phyloP scores from a whole-genome alignment of 2,329 filamentous ascomycete species.

The Helotiales sp. region DNA sequence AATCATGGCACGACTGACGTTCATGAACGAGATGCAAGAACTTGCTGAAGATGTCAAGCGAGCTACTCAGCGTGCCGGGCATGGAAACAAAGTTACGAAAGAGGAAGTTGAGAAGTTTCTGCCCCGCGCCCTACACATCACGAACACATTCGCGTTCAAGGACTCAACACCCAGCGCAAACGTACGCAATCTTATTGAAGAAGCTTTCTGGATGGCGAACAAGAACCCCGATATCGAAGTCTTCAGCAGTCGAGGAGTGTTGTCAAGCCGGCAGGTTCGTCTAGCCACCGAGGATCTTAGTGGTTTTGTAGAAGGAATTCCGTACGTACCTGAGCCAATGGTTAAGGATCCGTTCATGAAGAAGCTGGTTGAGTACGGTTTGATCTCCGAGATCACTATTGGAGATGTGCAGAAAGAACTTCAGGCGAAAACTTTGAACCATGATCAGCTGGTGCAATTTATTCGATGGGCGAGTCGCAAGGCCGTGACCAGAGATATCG shows the following conservation, averaged over 20 bases:
- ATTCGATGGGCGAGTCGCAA: constrained; percentile 80
- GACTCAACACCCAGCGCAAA: constrained; percentile 87
- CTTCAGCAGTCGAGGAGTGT: constrained; percentile 82
- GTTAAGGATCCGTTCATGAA: constrained; percentile 73
- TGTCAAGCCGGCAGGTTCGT: constrained; percentile 81
- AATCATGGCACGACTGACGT: constrained; percentile 85
- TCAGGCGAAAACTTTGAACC: constrained; percentile 76
- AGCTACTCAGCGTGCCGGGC: constrained; percentile 40
- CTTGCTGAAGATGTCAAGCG: constrained; percentile 62
- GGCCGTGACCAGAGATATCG: constrained; percentile 70
- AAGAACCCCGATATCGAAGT: constrained; percentile 81
- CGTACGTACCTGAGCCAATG: constrained; percentile 77
- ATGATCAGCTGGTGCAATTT: constrained; percentile 78
- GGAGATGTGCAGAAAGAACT: constrained; percentile 83
- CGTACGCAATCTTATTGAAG: constrained; percentile 85
- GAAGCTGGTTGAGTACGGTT: constrained; percentile 78
- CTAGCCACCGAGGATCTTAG: constrained; percentile 65
- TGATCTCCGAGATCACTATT: constrained; percentile 85
- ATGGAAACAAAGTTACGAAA: constrained; percentile 55
- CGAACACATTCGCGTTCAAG: constrained; percentile 83
- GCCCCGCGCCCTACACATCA: constrained; percentile 77
- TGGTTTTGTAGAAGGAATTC: constrained; percentile 84
- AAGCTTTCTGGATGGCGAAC: constrained; percentile 94
- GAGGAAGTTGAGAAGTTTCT: constrained; percentile 67
- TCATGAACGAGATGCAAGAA: constrained; percentile 81